These are phyloP conservation scores for Nicotiana paniculata DNA, from an alignment of 257 asterid species.

Conservation along the genomic window DNA sequence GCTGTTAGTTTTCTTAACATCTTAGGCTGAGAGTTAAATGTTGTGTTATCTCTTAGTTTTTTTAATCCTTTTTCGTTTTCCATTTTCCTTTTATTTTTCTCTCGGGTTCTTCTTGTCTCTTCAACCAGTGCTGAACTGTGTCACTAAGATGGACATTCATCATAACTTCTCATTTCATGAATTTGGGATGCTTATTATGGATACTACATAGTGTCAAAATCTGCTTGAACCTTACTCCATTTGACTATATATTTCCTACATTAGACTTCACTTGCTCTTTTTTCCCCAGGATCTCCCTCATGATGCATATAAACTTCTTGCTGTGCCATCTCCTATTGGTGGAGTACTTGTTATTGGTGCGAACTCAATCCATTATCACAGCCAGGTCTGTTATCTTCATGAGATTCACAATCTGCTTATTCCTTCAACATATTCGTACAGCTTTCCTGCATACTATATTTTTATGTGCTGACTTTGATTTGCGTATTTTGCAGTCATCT, in stretches of 20 bases:
- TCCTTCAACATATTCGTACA: constrained; percentile 7
- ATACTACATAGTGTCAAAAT: neutral
- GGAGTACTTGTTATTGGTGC: constrained; percentile 95
- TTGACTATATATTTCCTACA: neutral
- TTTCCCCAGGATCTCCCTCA: constrained; percentile 80
- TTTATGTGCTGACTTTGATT: constrained; percentile 12
- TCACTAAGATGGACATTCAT: neutral
- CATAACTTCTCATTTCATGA: neutral
- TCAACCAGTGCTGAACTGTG: neutral
- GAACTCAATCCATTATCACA: constrained; percentile 89
- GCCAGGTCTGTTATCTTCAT: constrained; percentile 56
- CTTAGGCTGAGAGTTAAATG: neutral
- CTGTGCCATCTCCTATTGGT: constrained; percentile 97
- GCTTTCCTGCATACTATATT: neutral
- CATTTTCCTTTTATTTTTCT: neutral
- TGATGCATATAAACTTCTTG: constrained; percentile 98
- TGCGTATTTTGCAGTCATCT: constrained; percentile 60
- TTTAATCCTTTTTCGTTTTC: neutral
- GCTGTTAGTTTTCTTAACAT: neutral
- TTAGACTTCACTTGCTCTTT: constrained; percentile 12
- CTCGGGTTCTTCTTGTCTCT: neutral
- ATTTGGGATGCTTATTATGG: neutral
- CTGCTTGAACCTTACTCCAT: neutral
- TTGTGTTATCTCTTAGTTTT: neutral
- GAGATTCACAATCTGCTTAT: constrained; percentile 11